phyloP scores from a whole-genome alignment of 352 stramenopile species.

The Phytophthora cryptogea region DNA sequence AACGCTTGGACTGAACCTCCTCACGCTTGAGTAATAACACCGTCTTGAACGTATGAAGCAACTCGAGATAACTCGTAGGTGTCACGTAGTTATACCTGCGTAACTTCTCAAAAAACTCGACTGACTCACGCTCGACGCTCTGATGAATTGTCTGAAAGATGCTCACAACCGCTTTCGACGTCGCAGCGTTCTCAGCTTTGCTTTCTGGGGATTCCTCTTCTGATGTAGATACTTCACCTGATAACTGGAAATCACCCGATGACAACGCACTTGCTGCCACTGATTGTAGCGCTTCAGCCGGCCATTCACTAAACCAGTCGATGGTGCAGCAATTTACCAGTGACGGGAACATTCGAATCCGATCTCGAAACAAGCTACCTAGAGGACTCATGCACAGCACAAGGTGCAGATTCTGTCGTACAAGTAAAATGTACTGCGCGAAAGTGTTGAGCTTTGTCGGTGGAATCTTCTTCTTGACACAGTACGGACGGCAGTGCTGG shows the following conservation, averaged over 20 bases:
- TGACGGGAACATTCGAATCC: conserved; percentile 91
- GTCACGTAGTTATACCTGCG: conserved; percentile 94
- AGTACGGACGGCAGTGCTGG: conserved; percentile 89
- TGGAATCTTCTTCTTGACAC: conserved; percentile 89
- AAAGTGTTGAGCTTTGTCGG: conserved; percentile 96
- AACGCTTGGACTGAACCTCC: conserved; percentile 87
- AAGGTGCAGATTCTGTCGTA: conserved; percentile 92
- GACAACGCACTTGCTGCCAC: conserved; percentile 56
- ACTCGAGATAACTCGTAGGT: conserved; percentile 93
- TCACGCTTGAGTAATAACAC: conserved; percentile 90
- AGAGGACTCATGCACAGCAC: conserved; percentile 94
- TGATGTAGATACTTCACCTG: conserved; percentile 13
- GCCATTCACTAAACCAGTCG: conserved; percentile 91
- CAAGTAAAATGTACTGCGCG: conserved; percentile 92
- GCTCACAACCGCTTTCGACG: conserved; percentile 54
- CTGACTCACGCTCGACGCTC: conserved; percentile 82
- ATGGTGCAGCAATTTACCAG: conserved; percentile 91
- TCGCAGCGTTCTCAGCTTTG: conserved; percentile 20
- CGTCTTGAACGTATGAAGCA: conserved; percentile 93
- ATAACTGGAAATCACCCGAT: conserved; percentile 70
- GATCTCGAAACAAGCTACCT: conserved; percentile 89
- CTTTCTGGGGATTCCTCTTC: conserved; percentile 23
- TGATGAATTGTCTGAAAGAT: conserved; percentile 91
- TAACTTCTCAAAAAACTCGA: conserved; percentile 88
- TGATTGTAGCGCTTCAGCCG: conserved; percentile 78